A percentile compares a stretch with the other conserved stretches of the same genome.
Evolutionary conservation across 345 rosid species (phyloP).

Genomic region (Citrus unshiu): DNA sequence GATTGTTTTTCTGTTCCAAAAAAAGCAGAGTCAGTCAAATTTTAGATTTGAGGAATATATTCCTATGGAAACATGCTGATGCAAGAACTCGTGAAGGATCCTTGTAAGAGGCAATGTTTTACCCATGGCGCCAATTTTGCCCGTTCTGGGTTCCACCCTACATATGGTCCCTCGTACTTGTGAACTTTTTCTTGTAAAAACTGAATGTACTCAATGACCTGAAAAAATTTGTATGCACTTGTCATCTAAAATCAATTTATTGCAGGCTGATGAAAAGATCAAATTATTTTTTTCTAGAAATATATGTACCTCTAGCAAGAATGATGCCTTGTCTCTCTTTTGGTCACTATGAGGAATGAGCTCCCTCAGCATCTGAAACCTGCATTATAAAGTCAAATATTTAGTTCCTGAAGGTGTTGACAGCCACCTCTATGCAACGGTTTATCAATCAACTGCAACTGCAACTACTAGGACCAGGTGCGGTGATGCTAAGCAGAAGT

Average conservation of each 20-base stretch:
- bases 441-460: not conserved
- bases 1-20: constrained; percentile 50
- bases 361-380: constrained; percentile 88
- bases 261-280: not conserved
- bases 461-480: not conserved
- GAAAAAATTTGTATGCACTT: constrained; percentile 6
- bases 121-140: constrained; percentile 74
- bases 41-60: not conserved
- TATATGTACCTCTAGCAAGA: constrained; percentile 73
- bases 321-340: constrained; percentile 94
- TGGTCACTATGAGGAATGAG: constrained; percentile 90
- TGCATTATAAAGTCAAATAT: constrained; percentile 24
- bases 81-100: not conserved
- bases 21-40: constrained; percentile 4
- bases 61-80: not conserved
- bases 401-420: not conserved
- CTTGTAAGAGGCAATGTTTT: constrained; percentile 14
- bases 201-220: constrained; percentile 95
- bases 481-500: not conserved
- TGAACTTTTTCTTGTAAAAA: constrained; percentile 81
- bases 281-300: not conserved
- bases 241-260: constrained; percentile 1
- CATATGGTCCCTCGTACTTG: constrained; percentile 63
- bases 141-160: constrained; percentile 73
- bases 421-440: not conserved